These are phyloP conservation scores for Neurospora sp. DNA, from an alignment of 495 filamentous ascomycete species.

Conservation along the genomic window DNA sequence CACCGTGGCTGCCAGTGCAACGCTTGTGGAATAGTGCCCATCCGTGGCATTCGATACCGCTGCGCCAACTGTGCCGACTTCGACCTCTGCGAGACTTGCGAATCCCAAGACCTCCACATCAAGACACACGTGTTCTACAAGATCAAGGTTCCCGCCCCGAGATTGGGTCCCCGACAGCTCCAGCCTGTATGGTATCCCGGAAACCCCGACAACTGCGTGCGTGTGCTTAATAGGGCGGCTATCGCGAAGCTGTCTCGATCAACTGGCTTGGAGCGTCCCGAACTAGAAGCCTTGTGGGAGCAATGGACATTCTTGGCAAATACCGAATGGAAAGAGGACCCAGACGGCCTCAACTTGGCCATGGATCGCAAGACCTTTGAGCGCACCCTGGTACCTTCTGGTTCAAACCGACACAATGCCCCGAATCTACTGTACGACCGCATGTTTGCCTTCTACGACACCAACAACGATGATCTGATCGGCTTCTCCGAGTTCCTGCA, in stretches of 20 bases:
- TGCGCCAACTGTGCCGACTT: constrained; percentile 90
- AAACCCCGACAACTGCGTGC: constrained; percentile 53
- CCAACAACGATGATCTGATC: constrained; percentile 76
- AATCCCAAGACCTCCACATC: constrained; percentile 71
- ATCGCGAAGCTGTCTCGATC: constrained; percentile 57
- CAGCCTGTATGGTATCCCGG: constrained; percentile 86
- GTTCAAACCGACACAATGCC: constrained; percentile 59
- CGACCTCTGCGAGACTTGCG: constrained; percentile 83
- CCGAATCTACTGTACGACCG: constrained; percentile 91
- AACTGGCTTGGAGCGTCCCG: constrained; percentile 67
- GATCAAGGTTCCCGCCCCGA: constrained; percentile 40
- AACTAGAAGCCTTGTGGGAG: constrained; percentile 89
- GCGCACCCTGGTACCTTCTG: constrained; percentile 75
- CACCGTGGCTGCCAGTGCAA: constrained; percentile 94
- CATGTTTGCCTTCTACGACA: constrained; percentile 94
- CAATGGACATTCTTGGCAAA: constrained; percentile 90
- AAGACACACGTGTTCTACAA: constrained; percentile 97
- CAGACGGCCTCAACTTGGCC: constrained; percentile 62
- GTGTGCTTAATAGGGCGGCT: constrained; percentile 51
- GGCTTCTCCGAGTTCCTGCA: constrained; percentile 88
- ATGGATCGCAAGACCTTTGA: constrained; percentile 90
- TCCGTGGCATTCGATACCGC: constrained; percentile 82
- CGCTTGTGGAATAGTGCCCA: constrained; percentile 71
- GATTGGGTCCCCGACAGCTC: constrained; percentile 44
- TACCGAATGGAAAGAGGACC: constrained; percentile 75